phyloP scores from a whole-genome alignment of 768 basidiomycete species.

The Phylloporus sp. region DNA sequence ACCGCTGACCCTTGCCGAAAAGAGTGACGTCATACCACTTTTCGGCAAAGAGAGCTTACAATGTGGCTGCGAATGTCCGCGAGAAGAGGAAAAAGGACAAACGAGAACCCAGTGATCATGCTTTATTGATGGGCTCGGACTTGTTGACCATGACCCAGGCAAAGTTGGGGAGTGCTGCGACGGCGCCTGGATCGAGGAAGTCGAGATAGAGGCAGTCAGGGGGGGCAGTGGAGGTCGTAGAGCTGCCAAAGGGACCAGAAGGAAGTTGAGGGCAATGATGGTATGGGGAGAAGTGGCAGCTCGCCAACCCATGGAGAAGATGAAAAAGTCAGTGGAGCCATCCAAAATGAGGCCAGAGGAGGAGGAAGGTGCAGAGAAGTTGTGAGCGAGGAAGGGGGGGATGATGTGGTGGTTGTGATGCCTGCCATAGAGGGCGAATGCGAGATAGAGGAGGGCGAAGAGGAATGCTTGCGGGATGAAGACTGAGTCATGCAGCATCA shows the following conservation, averaged over 20 bases:
- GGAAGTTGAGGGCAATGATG: slow-evolving; percentile 64
- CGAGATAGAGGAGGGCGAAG: slow-evolving; percentile 53
- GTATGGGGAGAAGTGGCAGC: slow-evolving; percentile 75
- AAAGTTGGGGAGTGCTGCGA: slow-evolving; percentile 51
- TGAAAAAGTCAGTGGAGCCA: slow-evolving; percentile 75
- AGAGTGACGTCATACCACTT: too few species aligned
- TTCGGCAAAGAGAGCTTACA: too few species aligned
- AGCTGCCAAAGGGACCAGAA: slow-evolving; percentile 60
- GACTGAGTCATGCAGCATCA: too few species aligned
- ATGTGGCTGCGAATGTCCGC: slow-evolving; percentile 87
- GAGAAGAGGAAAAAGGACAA: slow-evolving; percentile 27
- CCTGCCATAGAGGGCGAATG: slow-evolving; percentile 56
- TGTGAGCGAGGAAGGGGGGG: slow-evolving; percentile 50
- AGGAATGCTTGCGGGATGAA: slow-evolving; percentile 65
- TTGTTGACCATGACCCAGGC: slow-evolving; percentile 85
- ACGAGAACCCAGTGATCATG: slow-evolving; percentile 84
- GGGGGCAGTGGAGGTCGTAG: slow-evolving; percentile 70
- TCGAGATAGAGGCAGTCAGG: slow-evolving; percentile 73
- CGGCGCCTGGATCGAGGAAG: slow-evolving; percentile 46
- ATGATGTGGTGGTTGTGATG: slow-evolving; percentile 54
- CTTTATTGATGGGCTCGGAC: slow-evolving; percentile 67
- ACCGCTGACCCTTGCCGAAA: too few species aligned
- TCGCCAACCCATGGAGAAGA: slow-evolving; percentile 83
- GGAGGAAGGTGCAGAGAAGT: slow-evolving; percentile 67
- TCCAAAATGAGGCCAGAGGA: slow-evolving; percentile 54